phyloP scores from a whole-genome alignment of 129 eudicot genomes.

The Flaveria ramosissima region DNA sequence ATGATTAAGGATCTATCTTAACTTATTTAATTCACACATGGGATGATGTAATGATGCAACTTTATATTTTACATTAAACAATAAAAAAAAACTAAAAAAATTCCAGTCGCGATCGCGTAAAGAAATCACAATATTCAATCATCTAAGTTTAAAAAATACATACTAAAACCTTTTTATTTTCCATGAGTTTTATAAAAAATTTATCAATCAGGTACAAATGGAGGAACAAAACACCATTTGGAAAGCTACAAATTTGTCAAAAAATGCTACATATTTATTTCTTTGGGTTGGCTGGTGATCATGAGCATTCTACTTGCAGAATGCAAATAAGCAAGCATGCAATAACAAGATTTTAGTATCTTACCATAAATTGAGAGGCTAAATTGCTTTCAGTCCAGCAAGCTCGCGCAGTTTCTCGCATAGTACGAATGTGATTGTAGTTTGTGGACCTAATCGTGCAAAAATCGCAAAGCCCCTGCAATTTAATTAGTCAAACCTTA shows the following conservation, averaged over 20 bases:
- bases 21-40: constrained; percentile 16
- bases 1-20: not conserved
- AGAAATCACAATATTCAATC: constrained; percentile 4
- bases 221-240: not conserved
- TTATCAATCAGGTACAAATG: constrained; percentile 7
- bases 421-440: constrained; percentile 74
- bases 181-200: not conserved
- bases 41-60: not conserved
- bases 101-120: not conserved
- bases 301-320: constrained; percentile 26
- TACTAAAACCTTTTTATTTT: not conserved
- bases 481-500: constrained; percentile 10
- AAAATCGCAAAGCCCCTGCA: constrained; percentile 84
- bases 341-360: constrained; percentile 10
- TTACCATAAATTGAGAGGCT: constrained; percentile 25
- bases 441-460: constrained; percentile 92
- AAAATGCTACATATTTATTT: constrained; percentile 15
- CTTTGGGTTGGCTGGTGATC: not conserved
- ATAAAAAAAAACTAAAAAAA: not conserved
- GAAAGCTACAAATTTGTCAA: constrained; percentile 12
- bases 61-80: not conserved
- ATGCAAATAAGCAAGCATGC: constrained; percentile 26
- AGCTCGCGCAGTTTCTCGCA: constrained; percentile 91
- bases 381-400: constrained; percentile 78
- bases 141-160: constrained; percentile 15